Evolutionary conservation across 345 rosid genomes (phyloP).

Genomic region (Heritiera fomes): DNA sequence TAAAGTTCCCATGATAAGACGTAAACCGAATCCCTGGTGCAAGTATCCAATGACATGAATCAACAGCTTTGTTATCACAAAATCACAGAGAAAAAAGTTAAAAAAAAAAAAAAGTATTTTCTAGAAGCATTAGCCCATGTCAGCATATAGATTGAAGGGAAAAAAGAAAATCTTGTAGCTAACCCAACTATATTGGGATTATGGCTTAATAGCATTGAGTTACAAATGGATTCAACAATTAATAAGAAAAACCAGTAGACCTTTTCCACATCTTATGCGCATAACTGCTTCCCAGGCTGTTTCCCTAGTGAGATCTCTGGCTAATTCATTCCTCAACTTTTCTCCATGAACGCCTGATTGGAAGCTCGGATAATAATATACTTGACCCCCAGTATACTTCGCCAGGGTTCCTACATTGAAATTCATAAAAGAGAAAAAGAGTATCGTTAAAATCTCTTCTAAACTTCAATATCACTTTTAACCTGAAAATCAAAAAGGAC

Average conservation of each 20-base stretch:
- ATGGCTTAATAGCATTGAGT: conserved; percentile 21
- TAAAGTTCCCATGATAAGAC: conserved; percentile 95
- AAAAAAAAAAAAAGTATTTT: neutral
- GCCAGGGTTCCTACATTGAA: conserved; percentile 72
- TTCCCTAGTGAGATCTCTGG: conserved; percentile 96
- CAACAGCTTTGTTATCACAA: conserved; percentile 4
- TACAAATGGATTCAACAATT: conserved; percentile 19
- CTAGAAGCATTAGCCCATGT: neutral
- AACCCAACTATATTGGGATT: conserved; percentile 9
- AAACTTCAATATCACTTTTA: neutral
- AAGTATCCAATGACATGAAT: conserved; percentile 31
- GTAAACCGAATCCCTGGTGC: conserved; percentile 82
- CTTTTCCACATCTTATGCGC: conserved; percentile 99
- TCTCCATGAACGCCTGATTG: conserved; percentile 73
- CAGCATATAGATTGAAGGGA: neutral
- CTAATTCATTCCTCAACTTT: conserved; percentile 81
- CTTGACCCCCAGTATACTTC: conserved; percentile 97
- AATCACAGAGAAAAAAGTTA: neutral
- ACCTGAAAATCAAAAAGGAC: neutral
- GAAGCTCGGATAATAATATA: conserved; percentile 88
- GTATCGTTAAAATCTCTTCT: conserved; percentile 3
- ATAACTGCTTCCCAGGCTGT: conserved; percentile 99
- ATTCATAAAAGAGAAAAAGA: conserved; percentile 12
- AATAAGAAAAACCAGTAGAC: conserved; percentile 36
- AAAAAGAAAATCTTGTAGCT: neutral